Evolutionary conservation across 2,329 filamentous ascomycete genomes (phyloP).

Genomic region (Sporothrix euskadiensis): DNA sequence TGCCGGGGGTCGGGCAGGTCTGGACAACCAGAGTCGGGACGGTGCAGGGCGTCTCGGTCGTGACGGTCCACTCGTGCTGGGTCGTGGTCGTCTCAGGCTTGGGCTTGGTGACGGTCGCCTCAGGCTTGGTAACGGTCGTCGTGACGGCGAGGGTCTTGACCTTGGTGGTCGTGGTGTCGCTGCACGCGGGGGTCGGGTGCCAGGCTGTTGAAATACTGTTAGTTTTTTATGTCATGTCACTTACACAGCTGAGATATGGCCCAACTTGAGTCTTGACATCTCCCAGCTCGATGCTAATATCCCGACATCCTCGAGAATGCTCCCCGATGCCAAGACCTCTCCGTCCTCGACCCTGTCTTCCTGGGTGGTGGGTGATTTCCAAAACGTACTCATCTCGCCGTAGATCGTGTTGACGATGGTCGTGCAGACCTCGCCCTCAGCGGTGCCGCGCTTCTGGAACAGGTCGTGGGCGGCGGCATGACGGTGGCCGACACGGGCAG

Average conservation of each 20-base stretch:
- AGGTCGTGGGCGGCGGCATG: conserved; percentile 51
- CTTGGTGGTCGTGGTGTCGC: conserved; percentile 20
- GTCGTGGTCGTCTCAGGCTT: not conserved
- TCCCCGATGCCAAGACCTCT: not conserved
- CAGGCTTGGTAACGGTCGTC: conserved; percentile 15
- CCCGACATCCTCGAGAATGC: not conserved
- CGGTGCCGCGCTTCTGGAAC: conserved; percentile 52
- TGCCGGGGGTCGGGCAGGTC: conserved; percentile 65
- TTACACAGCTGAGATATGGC: not conserved
- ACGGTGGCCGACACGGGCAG: conserved; percentile 57
- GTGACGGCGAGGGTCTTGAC: conserved; percentile 13
- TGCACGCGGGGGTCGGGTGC: conserved; percentile 19
- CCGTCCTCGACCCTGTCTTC: not conserved
- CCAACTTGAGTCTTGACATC: too few relatives aligned
- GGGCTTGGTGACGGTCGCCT: not conserved
- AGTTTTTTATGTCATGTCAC: not conserved
- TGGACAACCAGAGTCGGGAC: conserved; percentile 56
- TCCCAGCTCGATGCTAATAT: not conserved
- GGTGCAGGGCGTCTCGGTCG: conserved; percentile 33
- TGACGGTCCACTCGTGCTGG: conserved; percentile 26
- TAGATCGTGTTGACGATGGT: conserved; percentile 73
- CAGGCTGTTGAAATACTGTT: conserved; percentile 11
- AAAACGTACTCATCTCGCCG: conserved; percentile 54
- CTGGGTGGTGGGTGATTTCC: not conserved
- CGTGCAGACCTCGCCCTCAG: conserved; percentile 59